phyloP scores from a whole-genome alignment of 2,329 filamentous ascomycete species.

The Scedosporium aurantiacum region DNA sequence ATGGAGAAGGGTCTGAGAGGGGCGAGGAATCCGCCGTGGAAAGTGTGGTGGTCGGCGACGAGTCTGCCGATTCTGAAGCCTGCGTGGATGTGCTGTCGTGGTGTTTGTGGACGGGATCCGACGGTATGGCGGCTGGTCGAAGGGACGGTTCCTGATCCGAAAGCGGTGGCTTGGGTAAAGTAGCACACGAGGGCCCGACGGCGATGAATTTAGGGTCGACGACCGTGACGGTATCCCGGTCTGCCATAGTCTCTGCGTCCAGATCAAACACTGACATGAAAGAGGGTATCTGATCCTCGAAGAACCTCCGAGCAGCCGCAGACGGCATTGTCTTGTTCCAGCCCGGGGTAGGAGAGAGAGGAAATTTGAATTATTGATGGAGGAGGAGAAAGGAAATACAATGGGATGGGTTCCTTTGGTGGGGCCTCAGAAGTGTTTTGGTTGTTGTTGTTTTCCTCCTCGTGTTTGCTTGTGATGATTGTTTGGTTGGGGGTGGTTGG shows the following conservation, averaged over 20 bases:
- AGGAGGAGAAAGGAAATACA: background rate
- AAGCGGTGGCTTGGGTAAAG: slow-evolving; percentile 21
- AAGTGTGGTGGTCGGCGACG: slow-evolving; percentile 86
- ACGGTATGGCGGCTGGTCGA: slow-evolving; percentile 27
- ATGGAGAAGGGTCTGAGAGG: slow-evolving; percentile 80
- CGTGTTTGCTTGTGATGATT: background rate
- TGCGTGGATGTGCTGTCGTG: slow-evolving; percentile 70
- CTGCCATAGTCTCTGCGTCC: slow-evolving; percentile 43
- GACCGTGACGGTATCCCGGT: slow-evolving; percentile 41
- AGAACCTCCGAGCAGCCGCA: slow-evolving; percentile 47
- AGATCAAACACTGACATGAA: slow-evolving; percentile 68
- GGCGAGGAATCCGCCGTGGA: slow-evolving; percentile 89
- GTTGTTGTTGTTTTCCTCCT: background rate
- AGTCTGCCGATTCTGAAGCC: slow-evolving; percentile 75
- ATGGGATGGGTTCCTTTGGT: background rate
- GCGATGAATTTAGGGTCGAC: slow-evolving; percentile 42
- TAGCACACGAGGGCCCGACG: slow-evolving; percentile 25
- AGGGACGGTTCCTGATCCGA: slow-evolving; percentile 23
- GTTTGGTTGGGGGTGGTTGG: slow-evolving; percentile 1
- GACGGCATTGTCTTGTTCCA: slow-evolving; percentile 43
- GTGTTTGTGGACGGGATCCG: slow-evolving; percentile 53
- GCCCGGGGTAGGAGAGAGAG: background rate
- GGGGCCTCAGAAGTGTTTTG: background rate
- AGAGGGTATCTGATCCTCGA: slow-evolving; percentile 61
- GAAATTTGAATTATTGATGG: background rate